Conservation (phyloP, 345 rosid genomes). For the Heritiera fomes region DNA sequence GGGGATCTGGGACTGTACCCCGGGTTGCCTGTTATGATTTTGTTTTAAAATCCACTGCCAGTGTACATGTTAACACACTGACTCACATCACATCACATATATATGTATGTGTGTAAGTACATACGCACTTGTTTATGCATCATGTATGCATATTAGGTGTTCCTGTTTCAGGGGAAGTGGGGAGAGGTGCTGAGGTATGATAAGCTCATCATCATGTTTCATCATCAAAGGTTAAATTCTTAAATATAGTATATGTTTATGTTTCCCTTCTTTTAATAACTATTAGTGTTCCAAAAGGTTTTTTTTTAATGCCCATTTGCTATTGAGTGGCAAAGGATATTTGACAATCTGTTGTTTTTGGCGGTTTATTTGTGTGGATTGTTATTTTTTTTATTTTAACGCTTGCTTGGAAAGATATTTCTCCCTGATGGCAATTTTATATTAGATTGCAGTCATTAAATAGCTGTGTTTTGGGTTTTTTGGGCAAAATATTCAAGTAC, state of each 20-base stretch:
- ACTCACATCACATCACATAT: too few relatives aligned
- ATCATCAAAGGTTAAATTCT: neutral
- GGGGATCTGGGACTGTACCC: neutral
- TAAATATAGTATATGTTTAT: neutral
- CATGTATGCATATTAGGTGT: neutral
- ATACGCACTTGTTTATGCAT: neutral
- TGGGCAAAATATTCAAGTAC: neutral
- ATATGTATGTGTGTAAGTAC: neutral
- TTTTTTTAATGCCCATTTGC: neutral
- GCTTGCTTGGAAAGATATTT: neutral
- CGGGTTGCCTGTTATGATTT: neutral
- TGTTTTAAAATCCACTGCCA: neutral
- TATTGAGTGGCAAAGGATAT: neutral
- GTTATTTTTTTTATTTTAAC: neutral
- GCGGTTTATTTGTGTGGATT: slow-evolving; percentile 1
- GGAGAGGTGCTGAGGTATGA: neutral
- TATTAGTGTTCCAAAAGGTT: neutral
- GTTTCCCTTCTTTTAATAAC: neutral
- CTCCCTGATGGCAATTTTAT: neutral
- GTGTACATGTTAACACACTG: too few relatives aligned
- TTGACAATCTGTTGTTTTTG: neutral
- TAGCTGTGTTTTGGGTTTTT: neutral
- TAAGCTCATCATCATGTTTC: neutral
- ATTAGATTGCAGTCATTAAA: neutral
- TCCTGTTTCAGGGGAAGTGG: neutral